These are phyloP conservation scores for Tylopilus balloui DNA, from an alignment of 768 basidiomycete species.

Conservation along the genomic window DNA sequence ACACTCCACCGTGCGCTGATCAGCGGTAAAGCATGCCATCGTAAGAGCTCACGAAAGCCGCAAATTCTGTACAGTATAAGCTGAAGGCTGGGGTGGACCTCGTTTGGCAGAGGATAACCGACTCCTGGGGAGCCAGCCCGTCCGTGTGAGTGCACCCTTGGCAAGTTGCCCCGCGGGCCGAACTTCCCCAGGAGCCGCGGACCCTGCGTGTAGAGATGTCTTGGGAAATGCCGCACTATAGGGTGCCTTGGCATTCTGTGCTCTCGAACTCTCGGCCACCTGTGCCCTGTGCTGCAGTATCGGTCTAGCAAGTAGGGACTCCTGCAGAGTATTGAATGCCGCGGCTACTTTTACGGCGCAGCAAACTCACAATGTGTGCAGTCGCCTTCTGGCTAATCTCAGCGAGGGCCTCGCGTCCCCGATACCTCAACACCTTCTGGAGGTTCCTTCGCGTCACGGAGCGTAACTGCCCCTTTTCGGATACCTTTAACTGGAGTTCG, in stretches of 20 bases:
- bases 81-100: slow-evolving; percentile 6
- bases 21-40: slow-evolving; percentile 1
- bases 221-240: slow-evolving; percentile 25
- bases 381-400: slow-evolving; percentile 54
- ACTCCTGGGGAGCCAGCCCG: slow-evolving; percentile 22
- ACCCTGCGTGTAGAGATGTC: slow-evolving; percentile 42
- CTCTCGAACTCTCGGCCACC: slow-evolving; percentile 32
- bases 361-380: slow-evolving; percentile 58
- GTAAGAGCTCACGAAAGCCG: slow-evolving; percentile 14
- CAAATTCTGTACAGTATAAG: slow-evolving; percentile 22
- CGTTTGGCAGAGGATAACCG: slow-evolving; percentile 13
- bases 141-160: slow-evolving; percentile 46
- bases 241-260: slow-evolving; percentile 23
- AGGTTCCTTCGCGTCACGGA: slow-evolving; percentile 71
- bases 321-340: slow-evolving; percentile 38
- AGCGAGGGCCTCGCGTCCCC: slow-evolving; percentile 41
- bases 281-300: slow-evolving; percentile 45
- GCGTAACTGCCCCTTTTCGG: slow-evolving; percentile 45
- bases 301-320: slow-evolving; percentile 63
- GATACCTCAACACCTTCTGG: slow-evolving; percentile 65
- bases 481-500: slow-evolving; percentile 41
- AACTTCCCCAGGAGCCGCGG: slow-evolving; percentile 54
- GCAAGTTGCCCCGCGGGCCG: slow-evolving; percentile 52
- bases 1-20: neutral
- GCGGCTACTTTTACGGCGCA: neutral